These are phyloP conservation scores for Phytophthora ohioensis DNA, from an alignment of 352 stramenopile genomes.

Conservation along the genomic window DNA sequence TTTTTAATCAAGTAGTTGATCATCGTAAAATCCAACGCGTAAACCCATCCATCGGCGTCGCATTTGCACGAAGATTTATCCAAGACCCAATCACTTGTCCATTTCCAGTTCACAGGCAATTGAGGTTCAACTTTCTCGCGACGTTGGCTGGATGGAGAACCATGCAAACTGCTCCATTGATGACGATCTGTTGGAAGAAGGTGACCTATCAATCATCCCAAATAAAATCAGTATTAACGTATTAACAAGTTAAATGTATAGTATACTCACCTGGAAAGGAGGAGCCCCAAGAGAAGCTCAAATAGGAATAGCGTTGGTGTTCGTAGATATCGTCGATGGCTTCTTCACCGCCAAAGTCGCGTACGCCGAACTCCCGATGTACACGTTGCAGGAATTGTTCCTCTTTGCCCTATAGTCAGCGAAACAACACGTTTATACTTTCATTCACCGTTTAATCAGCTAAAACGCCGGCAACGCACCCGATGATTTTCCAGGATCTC, in stretches of 20 bases:
- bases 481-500: constrained; percentile 57
- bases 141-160: constrained; percentile 67
- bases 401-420: constrained; percentile 50
- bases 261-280: constrained; percentile 56
- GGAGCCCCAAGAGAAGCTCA: constrained; percentile 79
- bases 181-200: constrained; percentile 73
- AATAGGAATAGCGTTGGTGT: constrained; percentile 83
- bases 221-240: neutral
- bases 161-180: constrained; percentile 64
- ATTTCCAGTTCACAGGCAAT: constrained; percentile 71
- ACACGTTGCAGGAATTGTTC: constrained; percentile 68
- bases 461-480: constrained; percentile 25
- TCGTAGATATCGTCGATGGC: constrained; percentile 83
- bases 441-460: neutral
- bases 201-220: constrained; percentile 44
- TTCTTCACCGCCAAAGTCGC: constrained; percentile 73
- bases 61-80: constrained; percentile 63
- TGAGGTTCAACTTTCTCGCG: constrained; percentile 69
- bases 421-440: neutral
- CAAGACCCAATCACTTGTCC: constrained; percentile 69
- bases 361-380: constrained; percentile 70
- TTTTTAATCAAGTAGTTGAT: constrained; percentile 77
- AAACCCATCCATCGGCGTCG: constrained; percentile 76
- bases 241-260: neutral
- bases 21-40: constrained; percentile 84